Evolutionary conservation across 1,139 yeast species (phyloP).

Genomic region (Meyerozyma sp.): DNA sequence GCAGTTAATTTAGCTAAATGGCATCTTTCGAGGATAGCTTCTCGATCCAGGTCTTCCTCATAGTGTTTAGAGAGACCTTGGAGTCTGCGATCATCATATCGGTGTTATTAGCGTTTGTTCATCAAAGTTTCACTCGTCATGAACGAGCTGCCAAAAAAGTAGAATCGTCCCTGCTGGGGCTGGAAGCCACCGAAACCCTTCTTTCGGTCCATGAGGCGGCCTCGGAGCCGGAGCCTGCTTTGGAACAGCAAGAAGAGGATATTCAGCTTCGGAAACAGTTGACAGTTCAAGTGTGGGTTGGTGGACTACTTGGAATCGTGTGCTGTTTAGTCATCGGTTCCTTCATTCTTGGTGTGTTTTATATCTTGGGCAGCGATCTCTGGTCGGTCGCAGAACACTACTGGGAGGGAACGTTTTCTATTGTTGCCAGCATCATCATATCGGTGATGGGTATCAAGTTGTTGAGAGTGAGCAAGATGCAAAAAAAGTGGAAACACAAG

Average conservation of each 20-base stretch:
- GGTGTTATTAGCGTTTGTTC: conserved; percentile 38
- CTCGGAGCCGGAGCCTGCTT: not conserved
- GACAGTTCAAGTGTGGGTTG: conserved; percentile 36
- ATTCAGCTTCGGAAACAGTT: conserved; percentile 17
- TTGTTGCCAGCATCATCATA: conserved; percentile 38
- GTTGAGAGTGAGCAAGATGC: conserved; percentile 30
- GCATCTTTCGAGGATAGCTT: conserved; percentile 27
- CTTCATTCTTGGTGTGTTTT: conserved; percentile 31
- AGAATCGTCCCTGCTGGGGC: not conserved
- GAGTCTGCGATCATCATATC: conserved; percentile 45
- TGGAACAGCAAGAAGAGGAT: conserved; percentile 15
- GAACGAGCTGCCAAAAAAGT: conserved; percentile 1
- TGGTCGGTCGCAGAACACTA: conserved; percentile 44
- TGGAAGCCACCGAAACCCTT: not conserved
- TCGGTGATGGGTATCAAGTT: conserved; percentile 43
- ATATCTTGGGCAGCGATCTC: conserved; percentile 33
- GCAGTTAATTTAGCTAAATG: conserved; percentile 4
- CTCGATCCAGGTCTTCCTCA: conserved; percentile 42
- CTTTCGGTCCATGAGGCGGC: not conserved
- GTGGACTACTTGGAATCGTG: conserved; percentile 35
- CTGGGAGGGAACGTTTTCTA: conserved; percentile 44
- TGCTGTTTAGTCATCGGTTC: conserved; percentile 35
- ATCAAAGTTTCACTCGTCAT: conserved; percentile 22
- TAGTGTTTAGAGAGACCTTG: conserved; percentile 40
- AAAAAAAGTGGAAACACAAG: conserved; percentile 11